A percentile compares a stretch with the other conserved stretches of the same genome.
These are phyloP conservation scores for Tagetes patula DNA, from an alignment of 129 eudicot species.

Conservation along the genomic window DNA sequence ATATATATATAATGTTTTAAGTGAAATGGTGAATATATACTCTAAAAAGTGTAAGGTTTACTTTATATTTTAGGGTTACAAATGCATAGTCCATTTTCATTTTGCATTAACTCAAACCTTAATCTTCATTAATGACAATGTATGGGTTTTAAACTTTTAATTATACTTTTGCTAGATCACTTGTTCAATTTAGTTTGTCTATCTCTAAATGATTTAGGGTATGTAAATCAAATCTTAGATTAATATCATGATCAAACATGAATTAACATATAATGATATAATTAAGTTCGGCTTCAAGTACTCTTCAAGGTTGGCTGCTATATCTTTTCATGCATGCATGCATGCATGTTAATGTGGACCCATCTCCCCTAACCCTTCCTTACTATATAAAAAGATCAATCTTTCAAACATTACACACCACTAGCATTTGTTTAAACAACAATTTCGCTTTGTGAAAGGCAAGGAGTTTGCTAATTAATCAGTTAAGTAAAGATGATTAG, in stretches of 20 bases:
- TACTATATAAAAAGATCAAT: conserved; percentile 21
- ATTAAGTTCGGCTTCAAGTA: too few species aligned
- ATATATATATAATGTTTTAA: too few species aligned
- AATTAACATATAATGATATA: background rate
- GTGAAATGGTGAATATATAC: too few species aligned
- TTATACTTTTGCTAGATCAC: background rate
- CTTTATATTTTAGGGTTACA: background rate
- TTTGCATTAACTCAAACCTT: too few species aligned
- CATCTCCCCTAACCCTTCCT: conserved; percentile 17
- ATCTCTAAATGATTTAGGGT: background rate
- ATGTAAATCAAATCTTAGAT: background rate
- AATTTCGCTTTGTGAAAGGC: background rate
- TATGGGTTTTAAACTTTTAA: too few species aligned
- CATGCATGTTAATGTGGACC: conserved; percentile 13
- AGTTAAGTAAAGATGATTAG: conserved; percentile 8
- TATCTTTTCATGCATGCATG: background rate
- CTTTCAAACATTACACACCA: background rate
- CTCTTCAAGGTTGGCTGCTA: conserved; percentile 9
- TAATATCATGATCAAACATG: background rate
- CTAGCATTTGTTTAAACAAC: background rate
- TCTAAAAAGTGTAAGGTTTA: background rate
- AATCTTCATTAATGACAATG: too few species aligned
- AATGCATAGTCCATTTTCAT: background rate
- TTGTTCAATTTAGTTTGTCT: background rate
- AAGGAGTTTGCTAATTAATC: background rate